These are phyloP conservation scores for Populus hybrid DNA, from an alignment of 441 rosid genomes.

Conservation along the genomic window DNA sequence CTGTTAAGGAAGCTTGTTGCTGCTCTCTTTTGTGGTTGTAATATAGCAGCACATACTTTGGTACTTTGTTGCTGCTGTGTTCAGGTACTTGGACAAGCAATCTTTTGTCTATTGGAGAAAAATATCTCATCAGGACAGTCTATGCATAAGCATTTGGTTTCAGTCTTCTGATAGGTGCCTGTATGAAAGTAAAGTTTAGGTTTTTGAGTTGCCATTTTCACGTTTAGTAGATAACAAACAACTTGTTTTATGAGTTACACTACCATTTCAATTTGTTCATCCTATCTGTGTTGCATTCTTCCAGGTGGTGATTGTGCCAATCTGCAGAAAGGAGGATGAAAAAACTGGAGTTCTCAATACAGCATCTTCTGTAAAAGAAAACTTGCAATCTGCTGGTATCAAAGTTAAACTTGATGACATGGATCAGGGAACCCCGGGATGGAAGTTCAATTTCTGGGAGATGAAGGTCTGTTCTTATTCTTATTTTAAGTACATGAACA, in stretches of 20 bases:
- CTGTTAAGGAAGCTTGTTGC: background rate
- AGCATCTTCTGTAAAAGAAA: slow-evolving; percentile 60
- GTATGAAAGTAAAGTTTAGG: background rate
- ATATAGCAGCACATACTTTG: background rate
- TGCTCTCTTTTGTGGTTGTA: background rate
- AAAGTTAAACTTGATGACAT: slow-evolving; percentile 84
- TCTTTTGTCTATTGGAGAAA: background rate
- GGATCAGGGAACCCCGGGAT: slow-evolving; percentile 79
- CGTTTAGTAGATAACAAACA: background rate
- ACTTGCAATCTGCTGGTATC: slow-evolving; percentile 55
- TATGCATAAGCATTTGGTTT: background rate
- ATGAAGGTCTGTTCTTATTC: slow-evolving; percentile 60
- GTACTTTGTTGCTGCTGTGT: background rate
- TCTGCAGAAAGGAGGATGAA: slow-evolving; percentile 81
- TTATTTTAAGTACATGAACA: background rate
- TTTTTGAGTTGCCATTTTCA: background rate
- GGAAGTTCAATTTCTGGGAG: slow-evolving; percentile 98
- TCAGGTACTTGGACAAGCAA: background rate
- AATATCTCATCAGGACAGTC: background rate
- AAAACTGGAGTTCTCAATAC: slow-evolving; percentile 68
- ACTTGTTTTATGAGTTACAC: background rate
- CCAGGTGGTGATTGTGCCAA: slow-evolving; percentile 81
- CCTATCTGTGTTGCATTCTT: slow-evolving; percentile 15
- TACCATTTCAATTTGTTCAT: background rate
- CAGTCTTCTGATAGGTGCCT: background rate